Percentiles rank a stretch among this genome's conserved stretches.
These are phyloP conservation scores for Orobanche coerulescens DNA, from an alignment of 257 asterid genomes.

Conservation along the genomic window DNA sequence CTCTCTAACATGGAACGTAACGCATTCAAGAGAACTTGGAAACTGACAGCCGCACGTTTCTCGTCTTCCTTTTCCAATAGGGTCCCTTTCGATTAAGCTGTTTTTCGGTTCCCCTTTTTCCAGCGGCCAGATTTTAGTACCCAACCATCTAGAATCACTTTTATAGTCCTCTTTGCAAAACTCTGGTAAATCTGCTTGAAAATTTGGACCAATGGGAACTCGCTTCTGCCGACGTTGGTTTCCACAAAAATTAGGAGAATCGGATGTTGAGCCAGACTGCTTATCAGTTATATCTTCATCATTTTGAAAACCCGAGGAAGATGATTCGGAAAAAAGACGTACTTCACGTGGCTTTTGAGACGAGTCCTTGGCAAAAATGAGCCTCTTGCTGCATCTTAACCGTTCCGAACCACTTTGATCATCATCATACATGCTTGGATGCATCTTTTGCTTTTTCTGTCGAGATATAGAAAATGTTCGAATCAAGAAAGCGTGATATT, in stretches of 20 bases:
- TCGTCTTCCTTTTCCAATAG: conserved; percentile 61
- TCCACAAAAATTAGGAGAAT: conserved; percentile 28
- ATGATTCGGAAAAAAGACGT: conserved; percentile 18
- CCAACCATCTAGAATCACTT: conserved; percentile 59
- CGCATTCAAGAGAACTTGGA: conserved; percentile 45
- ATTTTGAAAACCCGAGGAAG: conserved; percentile 31
- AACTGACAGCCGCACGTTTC: conserved; percentile 53
- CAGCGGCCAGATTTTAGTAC: conserved; percentile 56
- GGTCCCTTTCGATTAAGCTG: conserved; percentile 44
- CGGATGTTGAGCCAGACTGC: conserved; percentile 26
- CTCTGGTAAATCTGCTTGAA: conserved; percentile 48
- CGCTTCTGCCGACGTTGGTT: conserved; percentile 24
- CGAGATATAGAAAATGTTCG: conserved; percentile 23
- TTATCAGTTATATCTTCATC: conserved; percentile 19
- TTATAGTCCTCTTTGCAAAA: conserved; percentile 26
- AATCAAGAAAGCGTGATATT: conserved; percentile 16
- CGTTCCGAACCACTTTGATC: conserved; percentile 40
- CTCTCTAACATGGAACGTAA: conserved; percentile 44
- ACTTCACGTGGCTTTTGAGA: conserved; percentile 25
- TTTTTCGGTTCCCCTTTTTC: conserved; percentile 22
- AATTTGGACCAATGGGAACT: conserved; percentile 34
- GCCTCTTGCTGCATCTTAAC: conserved; percentile 66
- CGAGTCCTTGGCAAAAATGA: conserved; percentile 47
- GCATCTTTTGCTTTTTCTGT: conserved; percentile 85
- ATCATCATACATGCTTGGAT: conserved; percentile 73